Base-by-base conservation (phyloP, 1,284 basidiomycete species). In the Ceratobasidium sp. region DNA sequence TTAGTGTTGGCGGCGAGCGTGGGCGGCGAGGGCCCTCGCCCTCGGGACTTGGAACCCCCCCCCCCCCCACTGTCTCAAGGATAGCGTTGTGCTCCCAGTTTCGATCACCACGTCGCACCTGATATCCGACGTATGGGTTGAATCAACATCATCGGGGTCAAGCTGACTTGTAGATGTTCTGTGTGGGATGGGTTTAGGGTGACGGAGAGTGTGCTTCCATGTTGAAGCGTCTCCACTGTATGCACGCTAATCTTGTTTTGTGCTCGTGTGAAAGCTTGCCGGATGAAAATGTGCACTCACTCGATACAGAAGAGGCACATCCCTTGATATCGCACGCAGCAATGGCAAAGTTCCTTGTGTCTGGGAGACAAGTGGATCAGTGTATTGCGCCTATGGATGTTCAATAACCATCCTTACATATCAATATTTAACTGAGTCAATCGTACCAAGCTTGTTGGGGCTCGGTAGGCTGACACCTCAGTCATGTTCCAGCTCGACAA, bases 261-360 rank as follows among this genome's bases (percentile, higher is more conserved):
- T 7, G 13, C 34, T 39, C 24, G 61, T 2, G 61, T 43, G 37
- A n/a, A 63, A 63, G 22, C 29, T 46, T 63, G 29, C 34, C 43
- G 22, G 41, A 63, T 14, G 37, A 63, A 22, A 43, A 63, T 9
- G 43, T 39, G 16, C 19, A 14, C 14, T 63, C 37, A 4, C 37
- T 41, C 16, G 61, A 63, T 2, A 41, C 61, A 16, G 31, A 62
- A n/a, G 59, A 62, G 29, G 59, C 59, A 62, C 37, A 22, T 62
- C 37, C 14, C 37, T 14, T n/a, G 29, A 11, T 2, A 62, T 11
- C 27, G 5, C 4, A 37, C 41, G 34, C 3, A 62, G 27, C 24
- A 51, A 6, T 3, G 16, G 24, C 19, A 6, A 19, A n/a, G 16
- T 16, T 6, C 16, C 48, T 22, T 51, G 6, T 51, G 8, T 46